These are phyloP conservation scores for Carex scoparia DNA, from an alignment of 176 grass and related monocot species.

Conservation along the genomic window DNA sequence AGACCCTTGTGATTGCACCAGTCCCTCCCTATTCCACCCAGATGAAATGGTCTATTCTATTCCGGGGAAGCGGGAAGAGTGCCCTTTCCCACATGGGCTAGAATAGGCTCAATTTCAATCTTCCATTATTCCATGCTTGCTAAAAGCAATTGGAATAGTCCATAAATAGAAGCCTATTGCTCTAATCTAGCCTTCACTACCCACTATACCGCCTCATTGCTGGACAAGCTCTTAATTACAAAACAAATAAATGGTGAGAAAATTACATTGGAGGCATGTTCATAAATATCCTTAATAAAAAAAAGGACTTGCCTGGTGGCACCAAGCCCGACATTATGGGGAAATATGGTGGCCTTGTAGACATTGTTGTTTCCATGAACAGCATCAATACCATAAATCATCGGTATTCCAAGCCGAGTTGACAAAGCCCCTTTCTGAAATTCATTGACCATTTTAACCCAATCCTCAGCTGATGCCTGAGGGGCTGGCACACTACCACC, in stretches of 20 bases:
- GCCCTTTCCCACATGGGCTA: too few species aligned
- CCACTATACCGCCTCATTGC: background rate
- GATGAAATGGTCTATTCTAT: background rate
- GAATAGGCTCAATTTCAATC: background rate
- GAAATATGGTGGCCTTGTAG: slow-evolving; percentile 92
- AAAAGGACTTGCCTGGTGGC: slow-evolving; percentile 71
- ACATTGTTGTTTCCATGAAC: slow-evolving; percentile 98
- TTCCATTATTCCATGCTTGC: background rate
- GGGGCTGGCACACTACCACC: slow-evolving; percentile 90
- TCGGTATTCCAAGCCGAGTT: slow-evolving; percentile 81
- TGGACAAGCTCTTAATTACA: background rate
- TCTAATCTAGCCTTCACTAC: background rate
- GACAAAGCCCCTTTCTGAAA: slow-evolving; percentile 87
- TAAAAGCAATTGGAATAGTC: background rate
- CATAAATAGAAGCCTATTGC: background rate
- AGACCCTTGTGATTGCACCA: background rate
- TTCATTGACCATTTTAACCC: slow-evolving; percentile 95
- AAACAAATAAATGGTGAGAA: background rate
- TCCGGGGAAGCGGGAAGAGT: too few species aligned
- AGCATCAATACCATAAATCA: slow-evolving; percentile 98
- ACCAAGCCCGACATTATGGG: slow-evolving; percentile 93
- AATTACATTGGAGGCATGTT: background rate
- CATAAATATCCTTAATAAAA: background rate
- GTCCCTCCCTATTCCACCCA: background rate
- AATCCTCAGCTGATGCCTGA: slow-evolving; percentile 65